These are phyloP conservation scores for Hygrocybe coccinea DNA, from an alignment of 768 basidiomycete species.

Conservation along the genomic window DNA sequence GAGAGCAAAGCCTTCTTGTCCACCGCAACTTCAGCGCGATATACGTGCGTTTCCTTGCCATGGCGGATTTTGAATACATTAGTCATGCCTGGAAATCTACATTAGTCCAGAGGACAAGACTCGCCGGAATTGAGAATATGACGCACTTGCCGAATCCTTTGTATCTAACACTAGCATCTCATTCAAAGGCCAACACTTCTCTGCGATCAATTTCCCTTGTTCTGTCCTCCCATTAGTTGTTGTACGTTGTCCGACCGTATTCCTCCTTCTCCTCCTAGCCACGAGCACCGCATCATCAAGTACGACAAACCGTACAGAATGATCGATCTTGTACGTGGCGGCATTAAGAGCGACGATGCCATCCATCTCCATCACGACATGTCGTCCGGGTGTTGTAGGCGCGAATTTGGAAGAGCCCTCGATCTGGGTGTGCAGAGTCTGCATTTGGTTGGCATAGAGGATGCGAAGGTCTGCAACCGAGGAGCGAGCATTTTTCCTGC, in stretches of 20 bases:
- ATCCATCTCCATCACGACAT: slow-evolving; percentile 83
- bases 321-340: slow-evolving; percentile 90
- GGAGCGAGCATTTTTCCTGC: slow-evolving; percentile 47
- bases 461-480: slow-evolving; percentile 94
- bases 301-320: slow-evolving; percentile 83
- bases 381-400: slow-evolving; percentile 85
- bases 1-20: slow-evolving; percentile 85
- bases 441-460: slow-evolving; percentile 93
- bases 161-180: slow-evolving; percentile 96
- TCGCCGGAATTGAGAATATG: neutral
- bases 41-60: slow-evolving; percentile 92
- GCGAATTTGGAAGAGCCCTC: slow-evolving; percentile 95
- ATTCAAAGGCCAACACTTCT: slow-evolving; percentile 86
- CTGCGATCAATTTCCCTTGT: slow-evolving; percentile 71
- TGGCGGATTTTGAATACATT: slow-evolving; percentile 95
- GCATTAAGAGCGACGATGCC: slow-evolving; percentile 81
- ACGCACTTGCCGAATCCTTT: slow-evolving; percentile 86
- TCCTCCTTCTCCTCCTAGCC: slow-evolving; percentile 67
- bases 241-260: slow-evolving; percentile 44
- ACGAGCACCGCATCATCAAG: slow-evolving; percentile 90
- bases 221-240: slow-evolving; percentile 38
- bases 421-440: slow-evolving; percentile 80
- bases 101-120: slow-evolving; percentile 6
- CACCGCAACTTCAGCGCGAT: slow-evolving; percentile 70
- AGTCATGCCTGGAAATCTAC: slow-evolving; percentile 54